phyloP scores from a whole-genome alignment of 2,329 filamentous ascomycete species.

The Fusarium tuaranense region DNA sequence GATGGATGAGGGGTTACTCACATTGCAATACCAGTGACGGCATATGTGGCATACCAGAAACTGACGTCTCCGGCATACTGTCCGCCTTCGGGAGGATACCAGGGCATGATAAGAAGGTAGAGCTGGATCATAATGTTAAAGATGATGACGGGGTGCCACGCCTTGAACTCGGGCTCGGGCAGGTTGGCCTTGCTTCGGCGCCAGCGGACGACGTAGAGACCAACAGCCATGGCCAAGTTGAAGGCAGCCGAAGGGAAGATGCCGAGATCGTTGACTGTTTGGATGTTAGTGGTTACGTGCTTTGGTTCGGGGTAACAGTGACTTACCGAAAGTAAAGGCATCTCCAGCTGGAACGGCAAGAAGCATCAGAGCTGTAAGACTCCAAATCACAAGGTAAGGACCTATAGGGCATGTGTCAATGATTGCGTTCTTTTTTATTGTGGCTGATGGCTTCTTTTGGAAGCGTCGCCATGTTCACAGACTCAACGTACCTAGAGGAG shows the following conservation, averaged over 20 bases:
- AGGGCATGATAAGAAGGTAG: slow-evolving; percentile 76
- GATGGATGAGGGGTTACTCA: slow-evolving; percentile 53
- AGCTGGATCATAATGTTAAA: slow-evolving; percentile 71
- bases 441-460: too few species aligned
- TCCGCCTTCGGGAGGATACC: slow-evolving; percentile 74
- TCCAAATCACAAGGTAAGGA: slow-evolving; percentile 68
- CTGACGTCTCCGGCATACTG: slow-evolving; percentile 72
- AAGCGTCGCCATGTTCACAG: too few species aligned
- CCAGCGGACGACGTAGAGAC: slow-evolving; percentile 68
- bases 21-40: slow-evolving; percentile 73
- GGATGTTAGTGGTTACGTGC: neutral
- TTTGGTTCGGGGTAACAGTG: neutral
- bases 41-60: slow-evolving; percentile 81
- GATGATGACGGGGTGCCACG: slow-evolving; percentile 68
- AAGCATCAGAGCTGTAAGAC: slow-evolving; percentile 69
- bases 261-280: slow-evolving; percentile 66
- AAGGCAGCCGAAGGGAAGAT: slow-evolving; percentile 71
- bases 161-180: slow-evolving; percentile 63
- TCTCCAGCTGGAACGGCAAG: slow-evolving; percentile 71
- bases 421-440: too few species aligned
- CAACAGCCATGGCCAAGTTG: slow-evolving; percentile 65
- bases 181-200: slow-evolving; percentile 65
- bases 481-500: slow-evolving; percentile 55
- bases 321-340: slow-evolving; percentile 69
- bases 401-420: slow-evolving; percentile 45